Evolutionary conservation across 169 alveolate genomes (phyloP).

Genomic region (Haemoproteus tartakovskyi): DNA sequence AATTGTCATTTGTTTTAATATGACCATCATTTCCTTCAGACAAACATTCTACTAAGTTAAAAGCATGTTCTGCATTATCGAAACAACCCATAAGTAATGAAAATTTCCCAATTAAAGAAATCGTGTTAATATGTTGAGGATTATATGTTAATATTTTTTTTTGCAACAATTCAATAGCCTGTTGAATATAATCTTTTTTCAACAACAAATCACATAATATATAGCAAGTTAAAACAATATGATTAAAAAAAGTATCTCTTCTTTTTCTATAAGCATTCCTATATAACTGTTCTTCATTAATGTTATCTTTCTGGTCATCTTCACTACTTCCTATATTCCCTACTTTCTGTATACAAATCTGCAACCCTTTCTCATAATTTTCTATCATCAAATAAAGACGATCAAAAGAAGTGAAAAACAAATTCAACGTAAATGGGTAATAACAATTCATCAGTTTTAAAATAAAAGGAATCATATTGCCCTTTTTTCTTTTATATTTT

Average conservation of each 20-base stretch:
- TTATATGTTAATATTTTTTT: slow-evolving; percentile 24
- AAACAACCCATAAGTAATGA: slow-evolving; percentile 35
- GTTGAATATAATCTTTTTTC: slow-evolving; percentile 51
- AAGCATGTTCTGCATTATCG: slow-evolving; percentile 4
- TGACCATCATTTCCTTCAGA: not conserved
- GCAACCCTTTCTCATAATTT: slow-evolving; percentile 11
- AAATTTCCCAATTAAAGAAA: slow-evolving; percentile 44
- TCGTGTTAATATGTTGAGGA: slow-evolving; percentile 16
- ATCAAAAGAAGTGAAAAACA: slow-evolving; percentile 49
- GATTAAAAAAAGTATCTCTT: slow-evolving; percentile 3
- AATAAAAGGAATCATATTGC: slow-evolving; percentile 39
- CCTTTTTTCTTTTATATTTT: slow-evolving; percentile 45
- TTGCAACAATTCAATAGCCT: slow-evolving; percentile 28
- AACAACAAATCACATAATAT: slow-evolving; percentile 50
- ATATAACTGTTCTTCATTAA: not conserved
- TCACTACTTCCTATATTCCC: not conserved
- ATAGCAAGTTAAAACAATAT: slow-evolving; percentile 21
- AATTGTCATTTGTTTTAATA: not conserved
- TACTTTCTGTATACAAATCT: not conserved
- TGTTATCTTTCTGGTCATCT: too few relatives aligned
- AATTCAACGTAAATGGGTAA: slow-evolving; percentile 39
- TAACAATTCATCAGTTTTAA: slow-evolving; percentile 37
- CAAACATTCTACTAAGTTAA: slow-evolving; percentile 4
- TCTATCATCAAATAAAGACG: slow-evolving; percentile 14
- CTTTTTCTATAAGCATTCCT: not conserved